Conservation (phyloP, 2,329 filamentous ascomycete genomes). For the Parastagonospora nodorum region DNA sequence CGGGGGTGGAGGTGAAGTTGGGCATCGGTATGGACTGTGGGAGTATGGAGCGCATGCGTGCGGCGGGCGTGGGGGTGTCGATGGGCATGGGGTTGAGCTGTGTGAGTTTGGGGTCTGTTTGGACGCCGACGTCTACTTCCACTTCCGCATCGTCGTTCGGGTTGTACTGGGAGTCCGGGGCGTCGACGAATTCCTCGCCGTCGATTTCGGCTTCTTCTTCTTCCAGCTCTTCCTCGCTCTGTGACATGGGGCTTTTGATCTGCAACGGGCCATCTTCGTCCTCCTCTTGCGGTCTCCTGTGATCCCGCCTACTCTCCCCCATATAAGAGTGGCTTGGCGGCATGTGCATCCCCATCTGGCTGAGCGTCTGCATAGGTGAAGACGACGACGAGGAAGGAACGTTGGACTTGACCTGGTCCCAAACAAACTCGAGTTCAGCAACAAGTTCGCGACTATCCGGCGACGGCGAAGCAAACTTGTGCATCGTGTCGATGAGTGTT, state of each 20-base stretch:
- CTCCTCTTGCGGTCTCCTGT: constrained; percentile 11
- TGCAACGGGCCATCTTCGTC: constrained; percentile 45
- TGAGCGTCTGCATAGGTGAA: constrained; percentile 45
- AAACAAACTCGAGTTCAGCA: constrained; percentile 95
- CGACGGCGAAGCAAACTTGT: constrained; percentile 85
- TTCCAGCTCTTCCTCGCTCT: constrained; percentile 63
- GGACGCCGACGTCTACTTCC: constrained; percentile 24
- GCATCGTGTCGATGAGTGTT: constrained; percentile 94
- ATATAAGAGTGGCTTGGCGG: constrained; percentile 32
- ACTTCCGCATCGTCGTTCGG: constrained; percentile 27
- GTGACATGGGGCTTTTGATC: constrained; percentile 83
- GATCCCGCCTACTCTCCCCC: constrained; percentile 50
- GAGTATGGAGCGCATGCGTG: constrained; percentile 18
- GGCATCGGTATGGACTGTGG: constrained; percentile 29
- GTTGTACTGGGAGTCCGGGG: constrained; percentile 53
- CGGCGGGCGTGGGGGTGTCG: constrained; percentile 24
- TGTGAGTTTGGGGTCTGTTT: constrained; percentile 16
- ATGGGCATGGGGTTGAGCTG: constrained; percentile 14
- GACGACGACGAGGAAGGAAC: constrained; percentile 64
- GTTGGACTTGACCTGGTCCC: constrained; percentile 96
- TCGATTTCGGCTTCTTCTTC: constrained; percentile 40
- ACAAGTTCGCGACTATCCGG: constrained; percentile 86
- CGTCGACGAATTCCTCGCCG: constrained; percentile 54
- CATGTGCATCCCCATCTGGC: constrained; percentile 39
- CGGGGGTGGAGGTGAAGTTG: constrained; percentile 8